Evolutionary conservation across 352 stramenopile species (phyloP).

Genomic region (Chrysophaeum taylorii): DNA sequence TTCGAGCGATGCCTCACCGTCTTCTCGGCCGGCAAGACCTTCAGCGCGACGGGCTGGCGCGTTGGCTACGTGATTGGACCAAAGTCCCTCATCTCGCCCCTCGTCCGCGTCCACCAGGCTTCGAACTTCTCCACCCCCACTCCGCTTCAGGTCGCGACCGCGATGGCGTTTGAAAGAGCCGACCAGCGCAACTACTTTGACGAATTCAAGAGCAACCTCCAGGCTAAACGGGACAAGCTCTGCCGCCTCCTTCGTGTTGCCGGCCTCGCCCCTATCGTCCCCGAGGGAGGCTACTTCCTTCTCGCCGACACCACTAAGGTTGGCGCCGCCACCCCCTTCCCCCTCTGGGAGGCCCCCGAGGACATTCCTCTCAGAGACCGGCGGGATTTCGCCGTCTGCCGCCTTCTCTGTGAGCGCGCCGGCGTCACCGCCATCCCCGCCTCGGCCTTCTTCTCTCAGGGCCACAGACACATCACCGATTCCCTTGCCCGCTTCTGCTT

Average conservation of each 20-base stretch:
- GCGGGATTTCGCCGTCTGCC: conserved; percentile 31
- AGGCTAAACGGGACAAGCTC: conserved; percentile 67
- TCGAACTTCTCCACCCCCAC: conserved; percentile 76
- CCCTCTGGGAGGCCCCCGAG: conserved; percentile 6
- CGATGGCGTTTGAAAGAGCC: conserved; percentile 62
- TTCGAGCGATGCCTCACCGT: conserved; percentile 67
- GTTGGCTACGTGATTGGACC: conserved; percentile 64
- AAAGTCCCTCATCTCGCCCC: conserved; percentile 42
- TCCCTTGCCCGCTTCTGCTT: conserved; percentile 74
- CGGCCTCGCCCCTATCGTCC: conserved; percentile 74
- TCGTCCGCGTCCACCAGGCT: conserved; percentile 32
- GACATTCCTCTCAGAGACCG: conserved; percentile 71
- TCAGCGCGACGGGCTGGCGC: conserved; percentile 72
- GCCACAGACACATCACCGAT: conserved; percentile 62
- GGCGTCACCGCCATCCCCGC: conserved; percentile 79
- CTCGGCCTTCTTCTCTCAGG: conserved; percentile 72
- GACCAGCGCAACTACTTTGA: conserved; percentile 55
- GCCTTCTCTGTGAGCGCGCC: conserved; percentile 30
- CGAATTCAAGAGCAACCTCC: conserved; percentile 53
- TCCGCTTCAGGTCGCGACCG: conserved; percentile 71
- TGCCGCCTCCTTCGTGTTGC: conserved; percentile 58
- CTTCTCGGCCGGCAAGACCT: conserved; percentile 69
- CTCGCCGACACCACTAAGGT: conserved; percentile 50
- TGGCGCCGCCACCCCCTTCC: neutral
- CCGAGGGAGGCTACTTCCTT: conserved; percentile 89